Conservation (phyloP, 108 stramenopile genomes). For the Bacterosira constricta region DNA sequence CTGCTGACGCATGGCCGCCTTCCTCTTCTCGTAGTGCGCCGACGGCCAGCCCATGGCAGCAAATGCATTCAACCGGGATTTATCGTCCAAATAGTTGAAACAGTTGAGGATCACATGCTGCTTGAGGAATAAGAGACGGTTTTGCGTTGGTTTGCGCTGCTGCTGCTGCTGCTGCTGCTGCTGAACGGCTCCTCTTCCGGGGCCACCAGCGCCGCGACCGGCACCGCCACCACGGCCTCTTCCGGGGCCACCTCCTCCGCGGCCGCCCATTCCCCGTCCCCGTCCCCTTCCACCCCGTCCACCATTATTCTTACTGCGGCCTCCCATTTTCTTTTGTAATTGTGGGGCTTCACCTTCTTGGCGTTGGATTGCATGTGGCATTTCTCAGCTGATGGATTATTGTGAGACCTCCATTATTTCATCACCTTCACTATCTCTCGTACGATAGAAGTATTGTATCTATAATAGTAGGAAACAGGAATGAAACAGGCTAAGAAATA, state of each 20-base stretch:
- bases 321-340: neutral
- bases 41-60: slow-evolving; percentile 22
- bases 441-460: too few species aligned
- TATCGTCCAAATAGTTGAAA: slow-evolving; percentile 14
- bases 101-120: neutral
- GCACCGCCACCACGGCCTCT: neutral
- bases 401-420: too few species aligned
- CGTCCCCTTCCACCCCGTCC: neutral
- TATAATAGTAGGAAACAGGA: too few species aligned
- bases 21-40: slow-evolving; percentile 1
- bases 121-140: neutral
- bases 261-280: neutral
- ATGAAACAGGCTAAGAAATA: too few species aligned
- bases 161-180: neutral
- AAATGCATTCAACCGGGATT: slow-evolving; percentile 21
- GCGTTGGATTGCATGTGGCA: neutral
- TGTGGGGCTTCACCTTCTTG: too few species aligned
- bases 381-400: too few species aligned
- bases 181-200: neutral
- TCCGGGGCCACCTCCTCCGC: neutral
- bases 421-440: neutral
- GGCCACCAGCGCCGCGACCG: neutral
- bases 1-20: slow-evolving; percentile 1
- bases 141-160: neutral
- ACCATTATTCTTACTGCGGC: neutral